Evolutionary conservation across 257 asterid genomes (phyloP), one percentile per base, ranked within the genome.

Genomic region (Petrea volubilis): DNA sequence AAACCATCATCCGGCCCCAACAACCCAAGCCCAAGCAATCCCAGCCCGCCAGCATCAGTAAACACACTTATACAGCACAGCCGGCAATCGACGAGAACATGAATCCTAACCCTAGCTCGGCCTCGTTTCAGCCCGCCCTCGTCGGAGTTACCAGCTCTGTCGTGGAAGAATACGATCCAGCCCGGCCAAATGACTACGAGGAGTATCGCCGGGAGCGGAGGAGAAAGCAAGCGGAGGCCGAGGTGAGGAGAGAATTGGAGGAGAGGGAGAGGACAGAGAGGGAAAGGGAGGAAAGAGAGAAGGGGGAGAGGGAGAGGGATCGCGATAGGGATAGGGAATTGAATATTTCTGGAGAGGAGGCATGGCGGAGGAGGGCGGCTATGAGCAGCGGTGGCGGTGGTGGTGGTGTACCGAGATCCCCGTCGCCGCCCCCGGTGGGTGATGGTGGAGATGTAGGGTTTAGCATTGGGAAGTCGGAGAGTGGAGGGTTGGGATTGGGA

Each of bases 311-410:
- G 79, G 91, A 79, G 59, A 77, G 82, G 14, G 96, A 90, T 73
- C 68, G 80, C 7, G 90, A 84, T 25, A 71, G 81, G 72, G 96
- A 87, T 61, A 79, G 83, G 82, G 97, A 93, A 72, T 80, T 91
- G 86, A 94, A 85, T 79, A 88, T 94, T 15, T 94, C 98, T 0
- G 98, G 98, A 4, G 98, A 94, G 84, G 98, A 94, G 75, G 98
- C 97, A 6, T 94, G 97, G 97, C 79, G 96, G 75, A 77, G 98
- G 78, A 86, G 97, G 77, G 97, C 95, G 13, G 91, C 91, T 2
- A 68, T 89, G 85, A 80, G 95, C 43, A 85, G 90, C 11, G 87
- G 83, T 13, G 88, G 74, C 13, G 81, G 72, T n/a, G n/a, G n/a
- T n/a, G n/a, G n/a, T 36, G 89, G 74, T 60, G 77, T 69, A 20